These are phyloP conservation scores for Bauhinia variegata DNA, from an alignment of 306 rosid genomes.

Conservation along the genomic window DNA sequence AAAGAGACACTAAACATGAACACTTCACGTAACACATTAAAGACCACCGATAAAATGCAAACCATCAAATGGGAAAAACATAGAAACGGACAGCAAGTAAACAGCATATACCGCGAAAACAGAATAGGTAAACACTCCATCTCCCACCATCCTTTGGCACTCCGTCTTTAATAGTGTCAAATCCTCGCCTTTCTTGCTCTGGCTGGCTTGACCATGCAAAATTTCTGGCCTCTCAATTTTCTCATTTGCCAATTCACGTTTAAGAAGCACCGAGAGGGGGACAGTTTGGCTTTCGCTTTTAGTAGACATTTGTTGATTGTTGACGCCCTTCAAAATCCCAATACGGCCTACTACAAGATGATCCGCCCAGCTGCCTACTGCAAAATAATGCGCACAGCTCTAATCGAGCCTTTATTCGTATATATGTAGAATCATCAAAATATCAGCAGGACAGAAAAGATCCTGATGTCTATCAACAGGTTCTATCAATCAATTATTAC, in stretches of 20 bases:
- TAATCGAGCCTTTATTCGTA: slow-evolving; percentile 32
- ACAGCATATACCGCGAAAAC: slow-evolving; percentile 85
- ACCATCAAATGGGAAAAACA: slow-evolving; percentile 6
- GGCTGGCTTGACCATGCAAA: slow-evolving; percentile 77
- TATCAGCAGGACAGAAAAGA: slow-evolving; percentile 20
- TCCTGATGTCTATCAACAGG: background rate
- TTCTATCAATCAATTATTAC: background rate
- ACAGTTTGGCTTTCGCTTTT: slow-evolving; percentile 82
- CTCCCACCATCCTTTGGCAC: slow-evolving; percentile 92
- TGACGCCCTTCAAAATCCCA: slow-evolving; percentile 27
- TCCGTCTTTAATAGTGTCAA: slow-evolving; percentile 73
- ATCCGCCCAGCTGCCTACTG: slow-evolving; percentile 29
- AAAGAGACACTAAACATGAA: slow-evolving; percentile 24
- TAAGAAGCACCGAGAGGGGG: slow-evolving; percentile 88
- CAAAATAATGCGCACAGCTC: slow-evolving; percentile 34
- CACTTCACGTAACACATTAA: slow-evolving; percentile 22
- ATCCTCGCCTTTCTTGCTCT: slow-evolving; percentile 99
- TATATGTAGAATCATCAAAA: slow-evolving; percentile 28
- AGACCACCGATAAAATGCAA: background rate
- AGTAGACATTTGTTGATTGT: slow-evolving; percentile 78
- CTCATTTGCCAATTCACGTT: slow-evolving; percentile 86
- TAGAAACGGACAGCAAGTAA: background rate
- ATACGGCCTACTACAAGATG: slow-evolving; percentile 29
- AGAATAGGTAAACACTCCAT: slow-evolving; percentile 85
- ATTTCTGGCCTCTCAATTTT: slow-evolving; percentile 92